Evolutionary conservation across 202 grass and related monocot genomes (phyloP), one percentile per base, ranked within the genome.

Genomic region (Tripidium arundinaceum): DNA sequence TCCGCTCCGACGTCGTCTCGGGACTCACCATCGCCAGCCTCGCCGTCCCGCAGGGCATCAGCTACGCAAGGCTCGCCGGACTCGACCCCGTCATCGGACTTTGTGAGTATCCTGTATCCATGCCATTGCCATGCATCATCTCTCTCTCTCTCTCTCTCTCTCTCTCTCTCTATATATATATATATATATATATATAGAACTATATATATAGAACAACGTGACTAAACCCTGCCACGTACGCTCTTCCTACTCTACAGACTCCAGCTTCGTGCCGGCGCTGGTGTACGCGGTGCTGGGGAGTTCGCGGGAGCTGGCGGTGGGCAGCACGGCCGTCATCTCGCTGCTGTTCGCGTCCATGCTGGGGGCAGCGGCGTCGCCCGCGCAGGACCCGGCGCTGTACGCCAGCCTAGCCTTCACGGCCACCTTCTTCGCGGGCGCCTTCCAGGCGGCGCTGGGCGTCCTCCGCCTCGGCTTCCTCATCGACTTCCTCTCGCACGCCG

Each of bases 41-140:
- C 74, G 92, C 92, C 43, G 81, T 94, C 29, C 92, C 92, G 8
- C 92, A 94, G 82, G 92, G 92, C 39, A 91, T 94, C 83, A 94
- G 92, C 81, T 91, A 94, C 72, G 89, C 92, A 31, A 85, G 88
- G 83, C 92, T 94, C 75, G 92, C 86, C 72, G 87, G 88, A 43
- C 82, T 94, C 50, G 83, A 86, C 19, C 88, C 92, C 65, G 73
- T 94, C 80, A 50, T 91, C 42, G 92, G 92, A 47, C 73, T 94
- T 16, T 94, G 88, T 90, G 55, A 88, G 87, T 74, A 25, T 31
- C 7, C 40, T 3, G 3, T 39, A 39, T 39, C 37, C 7, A 39
- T 39, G 37, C 37, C 37, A 8, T 39, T 41, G 39, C n/a, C n/a
- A 52, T 19, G 18, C 19, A 52, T 52, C 18, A 52, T 52, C 40